Conservation (phyloP, 208 protist genomes). For the Trypanosoma avium region DNA sequence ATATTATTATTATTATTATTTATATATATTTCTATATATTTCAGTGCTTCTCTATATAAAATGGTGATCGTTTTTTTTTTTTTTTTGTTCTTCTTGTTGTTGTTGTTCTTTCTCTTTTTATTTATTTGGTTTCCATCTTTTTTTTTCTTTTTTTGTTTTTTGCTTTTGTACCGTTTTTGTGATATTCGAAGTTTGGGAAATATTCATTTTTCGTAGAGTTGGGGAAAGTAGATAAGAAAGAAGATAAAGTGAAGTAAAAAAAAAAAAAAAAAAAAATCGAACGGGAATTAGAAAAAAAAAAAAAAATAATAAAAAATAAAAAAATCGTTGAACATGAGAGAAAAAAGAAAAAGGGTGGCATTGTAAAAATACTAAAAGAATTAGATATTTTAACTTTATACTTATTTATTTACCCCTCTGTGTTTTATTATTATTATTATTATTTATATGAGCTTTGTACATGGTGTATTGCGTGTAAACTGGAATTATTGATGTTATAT, state of each 20-base stretch:
- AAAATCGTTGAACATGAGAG: no score
- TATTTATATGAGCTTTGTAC: no score
- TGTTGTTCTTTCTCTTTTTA: no score
- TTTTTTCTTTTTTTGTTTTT: constrained; percentile 16
- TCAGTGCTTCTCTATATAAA: no score
- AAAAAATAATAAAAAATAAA: background rate
- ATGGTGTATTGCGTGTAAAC: background rate
- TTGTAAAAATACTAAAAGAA: no score
- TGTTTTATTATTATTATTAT: no score
- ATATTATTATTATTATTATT: no score
- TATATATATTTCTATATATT: constrained; percentile 15
- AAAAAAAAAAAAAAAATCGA: background rate
- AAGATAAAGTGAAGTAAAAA: background rate
- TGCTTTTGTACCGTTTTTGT: no score
- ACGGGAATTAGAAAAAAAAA: background rate
- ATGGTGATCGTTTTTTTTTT: constrained; percentile 15
- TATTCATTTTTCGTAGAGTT: no score
- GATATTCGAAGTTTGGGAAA: no score
- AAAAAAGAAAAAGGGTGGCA: no score
- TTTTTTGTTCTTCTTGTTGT: no score
- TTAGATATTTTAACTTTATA: background rate
- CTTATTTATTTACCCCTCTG: background rate
- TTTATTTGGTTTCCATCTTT: background rate
- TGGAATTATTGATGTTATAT: background rate
- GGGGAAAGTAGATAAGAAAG: background rate